Evolutionary conservation across 1,139 yeast species (phyloP).

Genomic region (Groenewaldozyma sp.): DNA sequence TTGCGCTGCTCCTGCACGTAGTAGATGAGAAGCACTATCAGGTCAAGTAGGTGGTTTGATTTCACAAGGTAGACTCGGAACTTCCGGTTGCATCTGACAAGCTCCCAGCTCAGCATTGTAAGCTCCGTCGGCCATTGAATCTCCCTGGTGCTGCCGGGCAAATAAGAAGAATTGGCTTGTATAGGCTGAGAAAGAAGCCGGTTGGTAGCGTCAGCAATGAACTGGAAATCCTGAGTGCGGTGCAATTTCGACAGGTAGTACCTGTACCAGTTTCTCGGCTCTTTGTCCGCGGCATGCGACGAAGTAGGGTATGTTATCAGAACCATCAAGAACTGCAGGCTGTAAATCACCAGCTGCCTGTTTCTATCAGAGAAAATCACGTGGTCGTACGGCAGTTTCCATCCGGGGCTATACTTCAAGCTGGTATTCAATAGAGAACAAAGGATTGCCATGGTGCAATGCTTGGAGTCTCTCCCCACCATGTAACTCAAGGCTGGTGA

Average conservation of each 20-base stretch:
- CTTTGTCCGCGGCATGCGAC: slow-evolving; percentile 6
- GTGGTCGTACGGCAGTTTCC: slow-evolving; percentile 36
- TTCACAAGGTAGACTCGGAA: slow-evolving; percentile 39
- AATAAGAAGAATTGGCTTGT: slow-evolving; percentile 25
- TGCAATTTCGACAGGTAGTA: slow-evolving; percentile 30
- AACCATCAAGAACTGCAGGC: slow-evolving; percentile 53
- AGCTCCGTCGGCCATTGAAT: slow-evolving; percentile 37
- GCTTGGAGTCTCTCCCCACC: slow-evolving; percentile 45
- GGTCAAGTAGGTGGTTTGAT: slow-evolving; percentile 42
- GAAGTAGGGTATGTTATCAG: slow-evolving; percentile 54
- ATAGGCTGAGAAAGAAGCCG: slow-evolving; percentile 27
- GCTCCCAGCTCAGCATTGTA: slow-evolving; percentile 62
- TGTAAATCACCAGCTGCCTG: slow-evolving; percentile 43
- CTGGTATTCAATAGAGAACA: slow-evolving; percentile 61
- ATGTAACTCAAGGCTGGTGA: slow-evolving; percentile 51
- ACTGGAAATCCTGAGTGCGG: slow-evolving; percentile 34
- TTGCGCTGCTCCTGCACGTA: slow-evolving; percentile 45
- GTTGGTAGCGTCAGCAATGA: slow-evolving; percentile 35
- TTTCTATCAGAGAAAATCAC: slow-evolving; percentile 39
- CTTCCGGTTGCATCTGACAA: slow-evolving; percentile 55
- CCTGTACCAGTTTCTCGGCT: slow-evolving; percentile 24
- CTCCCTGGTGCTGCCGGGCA: slow-evolving; percentile 27
- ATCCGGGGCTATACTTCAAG: slow-evolving; percentile 27
- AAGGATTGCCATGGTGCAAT: slow-evolving; percentile 43
- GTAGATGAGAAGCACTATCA: slow-evolving; percentile 46